Evolutionary conservation across 2,329 filamentous ascomycete genomes (phyloP).

Genomic region (Cladosporium sp.): DNA sequence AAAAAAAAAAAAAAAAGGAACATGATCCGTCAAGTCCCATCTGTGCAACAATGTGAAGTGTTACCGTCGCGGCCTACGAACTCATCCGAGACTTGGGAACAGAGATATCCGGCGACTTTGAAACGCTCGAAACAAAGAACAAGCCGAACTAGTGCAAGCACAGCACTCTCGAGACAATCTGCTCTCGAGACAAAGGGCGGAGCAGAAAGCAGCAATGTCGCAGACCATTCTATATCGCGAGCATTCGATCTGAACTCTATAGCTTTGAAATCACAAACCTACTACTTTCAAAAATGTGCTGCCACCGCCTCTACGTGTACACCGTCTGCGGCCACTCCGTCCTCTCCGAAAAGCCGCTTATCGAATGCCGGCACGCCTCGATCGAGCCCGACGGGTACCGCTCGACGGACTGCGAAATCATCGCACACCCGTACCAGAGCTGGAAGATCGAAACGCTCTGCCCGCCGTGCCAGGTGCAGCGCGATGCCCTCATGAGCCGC

Average conservation of each 20-base stretch:
- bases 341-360: slow-evolving; percentile 36
- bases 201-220: background rate
- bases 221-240: background rate
- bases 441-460: slow-evolving; percentile 38
- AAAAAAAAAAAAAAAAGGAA: too few species aligned
- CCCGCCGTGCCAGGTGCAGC: slow-evolving; percentile 32
- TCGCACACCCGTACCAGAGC: slow-evolving; percentile 40
- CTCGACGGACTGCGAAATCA: slow-evolving; percentile 31
- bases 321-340: slow-evolving; percentile 44
- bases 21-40: background rate
- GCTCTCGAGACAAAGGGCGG: slow-evolving; percentile 1
- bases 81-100: background rate
- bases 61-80: too few species aligned
- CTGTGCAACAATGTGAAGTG: background rate
- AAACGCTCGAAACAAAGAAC: slow-evolving; percentile 9
- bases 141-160: slow-evolving; percentile 1
- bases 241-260: background rate
- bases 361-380: slow-evolving; percentile 37
- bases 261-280: background rate
- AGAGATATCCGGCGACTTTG: background rate
- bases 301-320: slow-evolving; percentile 45
- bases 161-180: slow-evolving; percentile 15
- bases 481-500: slow-evolving; percentile 30
- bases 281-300: slow-evolving; percentile 40
- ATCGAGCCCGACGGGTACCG: slow-evolving; percentile 24